Evolutionary conservation across 1,284 basidiomycete genomes (phyloP).

Genomic region (Amylostereum areolatum): DNA sequence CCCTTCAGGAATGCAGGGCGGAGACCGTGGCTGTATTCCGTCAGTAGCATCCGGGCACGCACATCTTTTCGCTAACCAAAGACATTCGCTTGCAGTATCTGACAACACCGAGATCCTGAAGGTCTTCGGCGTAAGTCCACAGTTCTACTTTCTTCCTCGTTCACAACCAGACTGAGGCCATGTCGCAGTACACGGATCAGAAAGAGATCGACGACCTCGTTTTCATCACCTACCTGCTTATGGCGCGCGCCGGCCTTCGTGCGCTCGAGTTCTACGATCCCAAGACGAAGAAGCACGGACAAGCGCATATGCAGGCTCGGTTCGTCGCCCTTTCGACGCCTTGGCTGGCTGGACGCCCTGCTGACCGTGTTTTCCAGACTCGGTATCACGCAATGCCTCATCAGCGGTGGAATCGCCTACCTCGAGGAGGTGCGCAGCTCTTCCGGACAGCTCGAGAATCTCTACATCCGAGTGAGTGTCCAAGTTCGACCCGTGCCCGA

Average conservation of each 20-base stretch:
- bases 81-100: slow-evolving; percentile 41
- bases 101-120: slow-evolving; percentile 66
- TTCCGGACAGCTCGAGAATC: slow-evolving; percentile 56
- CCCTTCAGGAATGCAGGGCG: slow-evolving; percentile 62
- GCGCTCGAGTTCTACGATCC: slow-evolving; percentile 84
- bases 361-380: slow-evolving; percentile 35
- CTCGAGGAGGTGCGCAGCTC: slow-evolving; percentile 60
- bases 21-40: slow-evolving; percentile 77
- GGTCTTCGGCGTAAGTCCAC: slow-evolving; percentile 61
- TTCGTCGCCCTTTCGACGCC: slow-evolving; percentile 22
- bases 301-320: slow-evolving; percentile 91
- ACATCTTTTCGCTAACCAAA: background rate
- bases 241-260: slow-evolving; percentile 78
- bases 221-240: slow-evolving; percentile 75
- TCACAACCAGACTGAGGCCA: background rate
- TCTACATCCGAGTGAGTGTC: slow-evolving; percentile 57
- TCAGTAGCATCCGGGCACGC: slow-evolving; percentile 28
- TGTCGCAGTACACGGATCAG: slow-evolving; percentile 53
- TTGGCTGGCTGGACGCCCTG: background rate
- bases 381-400: slow-evolving; percentile 76
- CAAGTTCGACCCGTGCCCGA: background rate
- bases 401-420: slow-evolving; percentile 62
- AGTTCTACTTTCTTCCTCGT: background rate
- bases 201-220: slow-evolving; percentile 73
- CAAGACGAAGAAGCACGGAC: slow-evolving; percentile 73